Evolutionary conservation across 2,329 filamentous ascomycete genomes (phyloP), one percentile per base, ranked within the genome.

Genomic region (Plectosphaerella sp.): DNA sequence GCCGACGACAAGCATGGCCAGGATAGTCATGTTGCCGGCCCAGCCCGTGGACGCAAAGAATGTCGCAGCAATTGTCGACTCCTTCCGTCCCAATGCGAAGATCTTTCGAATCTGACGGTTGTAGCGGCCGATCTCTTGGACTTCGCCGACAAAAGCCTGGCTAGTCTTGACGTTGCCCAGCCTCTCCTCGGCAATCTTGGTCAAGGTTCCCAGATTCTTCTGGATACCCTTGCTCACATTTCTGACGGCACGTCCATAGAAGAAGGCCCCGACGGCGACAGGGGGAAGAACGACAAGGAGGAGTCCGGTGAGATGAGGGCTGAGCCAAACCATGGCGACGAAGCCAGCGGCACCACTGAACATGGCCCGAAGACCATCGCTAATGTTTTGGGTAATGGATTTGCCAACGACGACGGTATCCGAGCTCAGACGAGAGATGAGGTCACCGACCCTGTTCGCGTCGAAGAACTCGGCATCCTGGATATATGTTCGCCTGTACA

Each of bases 381-480:
- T 97, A 48, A 99, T 75, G 65, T 99, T 99, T 66, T 97, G 93
- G 0, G 94, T 99, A 58, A 99, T 96, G 63, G 91, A 96, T 72
- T 99, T 99, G 65, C 93, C 94, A 51, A 99, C 94, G 64, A 99
- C 95, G 64, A 97, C 91, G 1, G 94, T 97, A 68, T 99, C 95
- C 2, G 92, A 96, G 63, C 93, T 92, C 45, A 99, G 83, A 37
- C 95, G 87, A 37, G 93, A 97, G 64, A 99, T 97, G 61, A 99
- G 75, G 67, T 99, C 94, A 67, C 94, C 94, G 24, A 97, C 92
- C 24, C 94, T 83, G 72, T 99, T 99, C 39, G 94, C 94, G 67
- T 99, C 94, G 65, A 99, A 99, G 74, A 99, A 99, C 64, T 97
- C 94, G 53, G 94, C 94, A 68, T 99, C 94, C 68, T 99, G 94